Evolutionary conservation across 176 grass and related monocot species (phyloP).

Genomic region (Zizania latifolia): DNA sequence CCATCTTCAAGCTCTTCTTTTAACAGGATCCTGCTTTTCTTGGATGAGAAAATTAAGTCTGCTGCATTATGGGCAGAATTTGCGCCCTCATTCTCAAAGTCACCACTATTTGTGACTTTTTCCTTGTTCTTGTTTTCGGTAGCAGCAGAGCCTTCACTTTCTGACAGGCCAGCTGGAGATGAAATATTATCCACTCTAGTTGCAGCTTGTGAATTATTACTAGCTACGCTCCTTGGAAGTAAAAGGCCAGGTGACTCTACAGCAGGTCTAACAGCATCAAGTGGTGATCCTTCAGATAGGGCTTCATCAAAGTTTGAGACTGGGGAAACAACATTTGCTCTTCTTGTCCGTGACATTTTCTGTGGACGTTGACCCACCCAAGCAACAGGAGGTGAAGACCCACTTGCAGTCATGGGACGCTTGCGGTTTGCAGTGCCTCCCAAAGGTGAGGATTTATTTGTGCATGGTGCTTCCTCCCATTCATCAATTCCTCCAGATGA

Average conservation of each 20-base stretch:
- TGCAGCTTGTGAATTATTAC: conserved; percentile 31
- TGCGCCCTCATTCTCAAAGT: conserved; percentile 43
- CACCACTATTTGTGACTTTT: conserved; percentile 54
- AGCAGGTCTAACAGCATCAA: conserved; percentile 45
- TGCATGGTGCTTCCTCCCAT: conserved; percentile 43
- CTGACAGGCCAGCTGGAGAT: conserved; percentile 56
- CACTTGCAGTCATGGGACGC: conserved; percentile 41
- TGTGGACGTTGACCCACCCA: conserved; percentile 65
- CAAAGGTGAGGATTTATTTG: conserved; percentile 54
- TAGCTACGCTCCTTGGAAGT: conserved; percentile 29
- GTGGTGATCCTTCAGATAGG: conserved; percentile 44
- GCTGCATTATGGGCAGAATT: conserved; percentile 34
- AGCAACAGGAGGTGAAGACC: conserved; percentile 56
- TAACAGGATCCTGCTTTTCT: conserved; percentile 53
- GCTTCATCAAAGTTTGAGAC: conserved; percentile 69
- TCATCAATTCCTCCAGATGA: conserved; percentile 47
- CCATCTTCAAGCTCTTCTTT: conserved; percentile 80
- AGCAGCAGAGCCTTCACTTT: conserved; percentile 51
- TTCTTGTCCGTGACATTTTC: conserved; percentile 66
- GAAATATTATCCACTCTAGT: conserved; percentile 27
- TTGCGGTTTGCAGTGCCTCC: conserved; percentile 50
- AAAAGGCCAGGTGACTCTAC: conserved; percentile 19
- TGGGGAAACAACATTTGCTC: conserved; percentile 70
- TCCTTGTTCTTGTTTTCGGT: conserved; percentile 48
- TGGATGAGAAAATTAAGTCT: conserved; percentile 38